phyloP scores from a whole-genome alignment of 768 basidiomycete genomes.

The Boletus insuetus region DNA sequence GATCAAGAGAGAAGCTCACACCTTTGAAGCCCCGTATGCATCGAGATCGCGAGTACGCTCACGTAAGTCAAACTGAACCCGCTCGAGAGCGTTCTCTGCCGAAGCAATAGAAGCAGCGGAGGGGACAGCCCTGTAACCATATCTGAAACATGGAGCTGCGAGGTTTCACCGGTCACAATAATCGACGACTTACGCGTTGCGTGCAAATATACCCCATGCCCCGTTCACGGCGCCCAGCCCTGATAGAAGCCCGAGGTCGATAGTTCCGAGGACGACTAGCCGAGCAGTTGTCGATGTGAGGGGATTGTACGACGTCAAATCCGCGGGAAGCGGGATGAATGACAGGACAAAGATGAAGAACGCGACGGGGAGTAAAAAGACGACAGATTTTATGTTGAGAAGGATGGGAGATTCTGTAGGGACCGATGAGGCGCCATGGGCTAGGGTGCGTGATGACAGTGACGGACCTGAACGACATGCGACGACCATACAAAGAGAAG shows the following conservation, averaged over 20 bases:
- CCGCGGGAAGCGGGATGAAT: slow-evolving; percentile 62
- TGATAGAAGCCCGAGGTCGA: slow-evolving; percentile 75
- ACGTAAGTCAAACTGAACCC: slow-evolving; percentile 57
- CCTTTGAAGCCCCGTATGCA: slow-evolving; percentile 23
- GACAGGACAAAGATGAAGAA: slow-evolving; percentile 61
- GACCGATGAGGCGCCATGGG: background rate
- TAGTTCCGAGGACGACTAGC: slow-evolving; percentile 71
- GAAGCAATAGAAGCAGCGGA: slow-evolving; percentile 39
- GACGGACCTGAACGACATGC: slow-evolving; percentile 38
- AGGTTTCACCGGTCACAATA: slow-evolving; percentile 7
- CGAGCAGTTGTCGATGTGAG: slow-evolving; percentile 55
- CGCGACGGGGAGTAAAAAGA: slow-evolving; percentile 44
- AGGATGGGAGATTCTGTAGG: slow-evolving; percentile 24
- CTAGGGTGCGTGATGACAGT: background rate
- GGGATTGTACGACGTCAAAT: slow-evolving; percentile 39
- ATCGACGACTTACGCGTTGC: slow-evolving; percentile 25
- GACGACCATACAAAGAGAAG: slow-evolving; percentile 59
- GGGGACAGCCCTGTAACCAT: slow-evolving; percentile 18
- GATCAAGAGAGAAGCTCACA: slow-evolving; percentile 9
- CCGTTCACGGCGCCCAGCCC: slow-evolving; percentile 75
- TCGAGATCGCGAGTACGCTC: slow-evolving; percentile 32
- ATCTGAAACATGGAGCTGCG: slow-evolving; percentile 7
- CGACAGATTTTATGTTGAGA: slow-evolving; percentile 19
- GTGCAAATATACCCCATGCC: slow-evolving; percentile 45
- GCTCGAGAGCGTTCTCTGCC: slow-evolving; percentile 56